phyloP scores from a whole-genome alignment of 2,329 filamentous ascomycete genomes.

The Lomentospora prolificans region DNA sequence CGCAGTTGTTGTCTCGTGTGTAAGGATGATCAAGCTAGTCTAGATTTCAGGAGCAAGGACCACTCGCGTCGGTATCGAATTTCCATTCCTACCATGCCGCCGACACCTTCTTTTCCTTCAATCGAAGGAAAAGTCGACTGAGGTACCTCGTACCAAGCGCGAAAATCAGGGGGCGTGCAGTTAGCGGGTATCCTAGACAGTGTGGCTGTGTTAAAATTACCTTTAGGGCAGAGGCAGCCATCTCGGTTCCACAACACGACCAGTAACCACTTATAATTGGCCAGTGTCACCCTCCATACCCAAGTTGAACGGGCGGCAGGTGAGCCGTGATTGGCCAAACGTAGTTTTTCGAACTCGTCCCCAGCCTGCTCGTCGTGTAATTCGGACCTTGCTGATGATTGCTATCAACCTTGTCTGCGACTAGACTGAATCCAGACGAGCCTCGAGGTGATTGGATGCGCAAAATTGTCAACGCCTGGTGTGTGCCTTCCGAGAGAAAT shows the following conservation, averaged over 20 bases:
- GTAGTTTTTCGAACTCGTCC: neutral
- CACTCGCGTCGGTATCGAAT: neutral
- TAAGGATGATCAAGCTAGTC: neutral
- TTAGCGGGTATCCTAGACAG: neutral
- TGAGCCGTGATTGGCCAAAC: neutral
- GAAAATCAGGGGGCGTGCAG: neutral
- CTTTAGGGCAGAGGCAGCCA: slow-evolving; percentile 1
- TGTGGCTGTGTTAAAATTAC: slow-evolving; percentile 2
- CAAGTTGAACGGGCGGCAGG: neutral
- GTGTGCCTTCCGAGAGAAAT: neutral
- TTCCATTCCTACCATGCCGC: too few relatives aligned
- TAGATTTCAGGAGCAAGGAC: neutral
- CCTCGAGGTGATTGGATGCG: neutral
- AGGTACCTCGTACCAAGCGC: too few relatives aligned
- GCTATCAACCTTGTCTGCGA: neutral
- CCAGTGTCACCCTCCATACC: neutral
- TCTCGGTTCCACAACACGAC: neutral
- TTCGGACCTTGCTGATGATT: neutral
- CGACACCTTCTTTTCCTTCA: too few relatives aligned
- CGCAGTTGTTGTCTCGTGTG: too few relatives aligned
- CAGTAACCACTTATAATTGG: neutral
- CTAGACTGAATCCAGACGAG: neutral
- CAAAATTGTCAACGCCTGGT: neutral
- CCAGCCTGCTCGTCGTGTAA: too few relatives aligned
- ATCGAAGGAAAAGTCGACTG: too few relatives aligned